phyloP scores from a whole-genome alignment of 2,329 filamentous ascomycete species.

The Lachnellula arida region DNA sequence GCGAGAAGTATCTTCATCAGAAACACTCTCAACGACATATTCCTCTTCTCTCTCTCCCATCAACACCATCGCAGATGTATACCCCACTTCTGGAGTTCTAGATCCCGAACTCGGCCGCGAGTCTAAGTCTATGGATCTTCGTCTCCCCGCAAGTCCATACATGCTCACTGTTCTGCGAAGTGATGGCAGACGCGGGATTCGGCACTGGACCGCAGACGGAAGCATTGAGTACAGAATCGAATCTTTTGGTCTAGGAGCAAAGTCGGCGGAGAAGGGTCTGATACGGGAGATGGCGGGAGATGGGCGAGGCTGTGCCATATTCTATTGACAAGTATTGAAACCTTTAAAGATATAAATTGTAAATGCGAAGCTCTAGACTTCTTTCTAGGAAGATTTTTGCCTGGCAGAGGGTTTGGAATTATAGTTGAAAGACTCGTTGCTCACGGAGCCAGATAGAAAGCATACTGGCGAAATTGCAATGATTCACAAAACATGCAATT shows the following conservation, averaged over 20 bases:
- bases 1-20: conserved; percentile 18
- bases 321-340: no score
- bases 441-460: neutral
- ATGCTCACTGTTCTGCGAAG: conserved; percentile 39
- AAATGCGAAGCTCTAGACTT: no score
- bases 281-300: neutral
- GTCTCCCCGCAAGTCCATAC: conserved; percentile 15
- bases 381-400: no score
- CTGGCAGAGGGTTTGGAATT: neutral
- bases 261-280: conserved; percentile 12
- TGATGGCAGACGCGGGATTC: conserved; percentile 47
- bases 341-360: no score
- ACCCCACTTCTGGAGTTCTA: conserved; percentile 23
- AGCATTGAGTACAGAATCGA: conserved; percentile 51
- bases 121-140: conserved; percentile 20
- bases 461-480: neutral
- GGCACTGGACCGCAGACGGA: conserved; percentile 47
- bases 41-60: conserved; percentile 10
- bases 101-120: conserved; percentile 31
- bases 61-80: conserved; percentile 22
- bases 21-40: conserved; percentile 15
- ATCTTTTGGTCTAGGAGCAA: conserved; percentile 19
- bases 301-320: conserved; percentile 1
- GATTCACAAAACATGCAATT: neutral
- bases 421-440: neutral